phyloP scores from a whole-genome alignment of 257 asterid species.

The Capsicum pubescens region DNA sequence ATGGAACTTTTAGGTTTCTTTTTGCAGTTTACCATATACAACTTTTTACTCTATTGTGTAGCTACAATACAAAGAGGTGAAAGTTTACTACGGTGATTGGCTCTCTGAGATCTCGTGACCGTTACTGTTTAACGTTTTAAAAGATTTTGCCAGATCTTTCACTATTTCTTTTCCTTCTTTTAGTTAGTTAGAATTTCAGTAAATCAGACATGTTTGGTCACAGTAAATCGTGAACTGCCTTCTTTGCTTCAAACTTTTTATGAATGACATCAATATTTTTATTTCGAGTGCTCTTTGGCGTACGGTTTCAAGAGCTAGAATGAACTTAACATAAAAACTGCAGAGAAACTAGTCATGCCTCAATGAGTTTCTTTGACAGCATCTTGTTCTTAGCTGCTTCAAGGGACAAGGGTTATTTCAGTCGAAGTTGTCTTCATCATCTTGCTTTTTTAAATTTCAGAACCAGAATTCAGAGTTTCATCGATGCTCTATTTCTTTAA shows the following conservation, averaged over 20 bases:
- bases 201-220: not conserved
- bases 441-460: no score
- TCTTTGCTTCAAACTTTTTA: not conserved
- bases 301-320: not conserved
- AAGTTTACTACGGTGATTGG: not conserved
- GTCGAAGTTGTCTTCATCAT: no score
- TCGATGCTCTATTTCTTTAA: not conserved
- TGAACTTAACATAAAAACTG: not conserved
- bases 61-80: conserved; percentile 23
- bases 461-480: no score
- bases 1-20: conserved; percentile 14
- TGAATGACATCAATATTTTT: not conserved
- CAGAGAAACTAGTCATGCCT: not conserved
- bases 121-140: not conserved
- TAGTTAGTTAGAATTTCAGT: not conserved
- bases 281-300: not conserved
- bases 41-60: conserved; percentile 16
- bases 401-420: no score
- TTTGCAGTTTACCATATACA: conserved; percentile 5
- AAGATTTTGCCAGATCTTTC: not conserved
- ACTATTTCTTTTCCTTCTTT: not conserved
- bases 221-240: not conserved
- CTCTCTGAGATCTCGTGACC: not conserved
- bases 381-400: no score
- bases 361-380: not conserved